Evolutionary conservation across 352 stramenopile species (phyloP).

Genomic region (Pythium vanterpoolii): DNA sequence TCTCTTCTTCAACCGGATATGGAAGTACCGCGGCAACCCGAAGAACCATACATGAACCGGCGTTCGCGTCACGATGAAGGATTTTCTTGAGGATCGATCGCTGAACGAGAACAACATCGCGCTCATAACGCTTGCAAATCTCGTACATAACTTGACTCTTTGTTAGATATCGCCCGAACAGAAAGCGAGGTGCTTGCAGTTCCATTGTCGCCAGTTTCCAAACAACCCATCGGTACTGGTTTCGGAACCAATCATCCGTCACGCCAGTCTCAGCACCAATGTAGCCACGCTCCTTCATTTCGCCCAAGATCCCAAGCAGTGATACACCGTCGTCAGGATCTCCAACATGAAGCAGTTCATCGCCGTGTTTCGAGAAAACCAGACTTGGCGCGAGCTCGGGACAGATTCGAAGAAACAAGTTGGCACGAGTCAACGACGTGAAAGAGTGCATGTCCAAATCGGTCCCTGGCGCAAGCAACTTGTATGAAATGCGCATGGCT

Average conservation of each 20-base stretch:
- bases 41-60: conserved; percentile 62
- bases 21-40: conserved; percentile 53
- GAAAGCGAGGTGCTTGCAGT: conserved; percentile 38
- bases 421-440: background rate
- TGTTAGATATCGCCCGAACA: conserved; percentile 56
- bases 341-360: background rate
- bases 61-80: conserved; percentile 59
- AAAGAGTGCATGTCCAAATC: background rate
- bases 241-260: conserved; percentile 57
- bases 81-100: conserved; percentile 68
- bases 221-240: conserved; percentile 74
- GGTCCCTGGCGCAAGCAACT: conserved; percentile 19
- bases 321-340: background rate
- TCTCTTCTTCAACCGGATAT: conserved; percentile 28
- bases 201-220: conserved; percentile 70
- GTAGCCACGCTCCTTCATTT: conserved; percentile 29
- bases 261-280: conserved; percentile 32
- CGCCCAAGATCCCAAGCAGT: conserved; percentile 31
- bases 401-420: conserved; percentile 2
- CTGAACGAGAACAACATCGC: conserved; percentile 47
- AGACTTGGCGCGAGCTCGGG: background rate
- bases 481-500: conserved; percentile 49
- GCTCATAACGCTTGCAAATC: conserved; percentile 43
- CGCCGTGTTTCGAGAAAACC: background rate
- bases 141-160: conserved; percentile 58